Conservation (phyloP, 208 protist genomes). For the Crithidia sp. region DNA sequence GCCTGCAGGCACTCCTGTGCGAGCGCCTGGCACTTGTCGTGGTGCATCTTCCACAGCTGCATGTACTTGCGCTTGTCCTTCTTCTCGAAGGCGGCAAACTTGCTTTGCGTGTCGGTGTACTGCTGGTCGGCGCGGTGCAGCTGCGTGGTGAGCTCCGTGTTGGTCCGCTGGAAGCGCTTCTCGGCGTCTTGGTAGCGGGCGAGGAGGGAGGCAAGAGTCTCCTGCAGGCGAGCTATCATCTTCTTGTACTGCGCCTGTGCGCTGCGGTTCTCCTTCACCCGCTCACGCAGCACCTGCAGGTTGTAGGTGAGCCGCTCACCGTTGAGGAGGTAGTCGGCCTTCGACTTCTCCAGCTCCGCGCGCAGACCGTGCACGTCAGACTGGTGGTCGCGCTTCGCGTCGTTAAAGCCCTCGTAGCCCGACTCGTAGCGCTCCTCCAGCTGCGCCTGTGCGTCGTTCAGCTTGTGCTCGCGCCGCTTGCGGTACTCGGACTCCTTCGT, state of each 20-base stretch:
- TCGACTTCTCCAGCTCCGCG: slow-evolving; percentile 95
- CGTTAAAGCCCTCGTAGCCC: slow-evolving; percentile 86
- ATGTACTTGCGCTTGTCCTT: slow-evolving; percentile 93
- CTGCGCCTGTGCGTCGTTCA: slow-evolving; percentile 81
- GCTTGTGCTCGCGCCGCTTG: slow-evolving; percentile 74
- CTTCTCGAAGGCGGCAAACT: slow-evolving; percentile 94
- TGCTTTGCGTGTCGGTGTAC: slow-evolving; percentile 96
- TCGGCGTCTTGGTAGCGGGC: slow-evolving; percentile 93
- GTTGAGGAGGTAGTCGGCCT: slow-evolving; percentile 95
- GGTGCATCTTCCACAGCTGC: slow-evolving; percentile 96
- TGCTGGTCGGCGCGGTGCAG: slow-evolving; percentile 93
- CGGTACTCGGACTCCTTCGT: slow-evolving; percentile 92
- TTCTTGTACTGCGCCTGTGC: slow-evolving; percentile 94
- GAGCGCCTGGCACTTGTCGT: slow-evolving; percentile 90
- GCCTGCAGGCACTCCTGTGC: slow-evolving; percentile 91
- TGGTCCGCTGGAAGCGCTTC: slow-evolving; percentile 89
- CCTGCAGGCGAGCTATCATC: slow-evolving; percentile 88
- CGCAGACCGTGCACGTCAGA: slow-evolving; percentile 92
- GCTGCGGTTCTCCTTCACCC: slow-evolving; percentile 95
- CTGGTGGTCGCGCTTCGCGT: slow-evolving; percentile 73
- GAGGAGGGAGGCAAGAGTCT: slow-evolving; percentile 89
- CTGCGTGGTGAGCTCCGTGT: slow-evolving; percentile 95
- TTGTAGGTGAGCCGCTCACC: slow-evolving; percentile 97
- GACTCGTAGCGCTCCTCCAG: slow-evolving; percentile 84
- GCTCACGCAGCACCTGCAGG: slow-evolving; percentile 94